Base-by-base conservation (phyloP, 371 early-diverging fungal genomes). In the Apophysomyces trapeziformis region DNA sequence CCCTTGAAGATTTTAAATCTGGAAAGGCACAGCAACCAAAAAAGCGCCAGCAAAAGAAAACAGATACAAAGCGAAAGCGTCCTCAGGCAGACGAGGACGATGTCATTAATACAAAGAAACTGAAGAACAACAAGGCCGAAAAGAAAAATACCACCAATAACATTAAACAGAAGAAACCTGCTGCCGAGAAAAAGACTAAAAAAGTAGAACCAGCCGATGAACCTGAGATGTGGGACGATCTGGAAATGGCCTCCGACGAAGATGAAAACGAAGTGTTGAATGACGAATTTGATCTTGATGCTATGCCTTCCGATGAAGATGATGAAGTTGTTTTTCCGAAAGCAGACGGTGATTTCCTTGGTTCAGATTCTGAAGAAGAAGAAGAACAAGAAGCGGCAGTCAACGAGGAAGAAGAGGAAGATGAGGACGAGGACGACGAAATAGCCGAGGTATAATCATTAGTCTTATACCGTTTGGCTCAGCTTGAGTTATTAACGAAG, bases 311-410 rank as follows among this genome's bases (percentile, higher is more conserved):
- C 18, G 68, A 68, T 5, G 79, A 68, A 4, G 56, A 58, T 64
- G 78, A 75, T n/a, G 84, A 75, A 18, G 69, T 68, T 12, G 68
- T 79, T 16, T 85, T 82, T 46, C 84, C 82, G 66, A 79, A 86
- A 61, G 82, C 76, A 36, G 77, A 79, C 38, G 78, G 75, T 58
- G 85, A 82, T 35, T 85, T 88, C 64, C 77, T 84, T 50, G 82
- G 84, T 63, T 78, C 81, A 62, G 89, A 83, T 43, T 81, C 78
- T 36, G 87, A 88, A 58, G 77, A 79, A 32, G 79, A 83, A 64
- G 74, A 75, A 13, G 77, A 69, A 13, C 74, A 70, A 7, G 72
- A 70, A 0, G 68, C 70, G n/a, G 76, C 73, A 6, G 74, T 72
- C 4, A 67, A 64, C 4, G 70, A 71, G 4, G 78, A 60, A 11